A percentile compares a stretch with the other conserved stretches of the same genome.
Conservation (phyloP, 768 basidiomycete genomes). For the Tricholoma sp. region DNA sequence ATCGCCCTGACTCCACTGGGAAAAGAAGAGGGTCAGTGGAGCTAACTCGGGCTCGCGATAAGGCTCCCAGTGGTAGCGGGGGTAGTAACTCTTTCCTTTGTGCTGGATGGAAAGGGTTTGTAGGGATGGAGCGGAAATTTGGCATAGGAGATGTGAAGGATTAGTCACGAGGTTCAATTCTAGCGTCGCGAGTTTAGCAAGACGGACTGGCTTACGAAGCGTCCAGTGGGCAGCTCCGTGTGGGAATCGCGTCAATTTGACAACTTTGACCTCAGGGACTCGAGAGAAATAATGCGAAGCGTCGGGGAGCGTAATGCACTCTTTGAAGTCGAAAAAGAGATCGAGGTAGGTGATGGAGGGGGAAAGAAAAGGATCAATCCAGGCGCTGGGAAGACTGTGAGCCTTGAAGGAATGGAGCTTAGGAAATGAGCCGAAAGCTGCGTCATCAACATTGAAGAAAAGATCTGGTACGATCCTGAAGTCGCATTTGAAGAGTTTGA, state of each 20-base stretch:
- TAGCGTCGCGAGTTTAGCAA: neutral
- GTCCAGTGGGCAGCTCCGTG: neutral
- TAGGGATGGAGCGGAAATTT: slow-evolving; percentile 17
- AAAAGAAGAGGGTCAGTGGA: slow-evolving; percentile 15
- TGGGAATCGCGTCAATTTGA: slow-evolving; percentile 14
- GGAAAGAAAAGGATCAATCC: slow-evolving; percentile 19
- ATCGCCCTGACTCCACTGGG: slow-evolving; percentile 22
- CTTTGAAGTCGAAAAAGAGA: slow-evolving; percentile 2
- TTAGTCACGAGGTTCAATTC: neutral
- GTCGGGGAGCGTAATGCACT: slow-evolving; percentile 1
- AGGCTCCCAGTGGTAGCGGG: neutral
- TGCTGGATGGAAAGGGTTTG: slow-evolving; percentile 18
- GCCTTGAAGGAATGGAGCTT: slow-evolving; percentile 19
- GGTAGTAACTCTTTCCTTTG: neutral
- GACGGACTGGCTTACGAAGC: neutral
- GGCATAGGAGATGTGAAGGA: slow-evolving; percentile 8
- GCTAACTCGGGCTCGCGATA: neutral
- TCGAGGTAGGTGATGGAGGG: slow-evolving; percentile 20
- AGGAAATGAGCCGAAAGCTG: neutral
- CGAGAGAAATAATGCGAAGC: slow-evolving; percentile 10
- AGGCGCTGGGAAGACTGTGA: slow-evolving; percentile 8
- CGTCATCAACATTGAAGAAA: slow-evolving; percentile 10
- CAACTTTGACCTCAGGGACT: slow-evolving; percentile 13
- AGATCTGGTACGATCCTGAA: neutral
- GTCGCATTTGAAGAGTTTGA: neutral